Base-by-base conservation (phyloP, 352 stramenopile genomes). In the Pythium folliculosum region DNA sequence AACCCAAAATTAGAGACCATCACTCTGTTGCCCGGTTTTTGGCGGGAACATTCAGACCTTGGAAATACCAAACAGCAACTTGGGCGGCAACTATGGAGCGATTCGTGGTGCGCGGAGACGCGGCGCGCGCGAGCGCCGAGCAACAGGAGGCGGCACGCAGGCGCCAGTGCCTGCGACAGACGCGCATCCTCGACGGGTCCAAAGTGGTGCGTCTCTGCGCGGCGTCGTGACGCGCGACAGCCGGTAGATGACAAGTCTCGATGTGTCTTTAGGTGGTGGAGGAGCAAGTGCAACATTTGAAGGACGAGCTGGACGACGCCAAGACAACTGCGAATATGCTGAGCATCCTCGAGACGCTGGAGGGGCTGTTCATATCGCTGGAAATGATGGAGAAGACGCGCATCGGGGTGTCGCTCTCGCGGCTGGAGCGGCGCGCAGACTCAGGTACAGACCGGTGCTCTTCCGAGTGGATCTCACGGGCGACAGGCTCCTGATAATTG, bases 321-420 rank as follows among this genome's bases (percentile, higher is more conserved):
- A 80, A 73, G 43, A 88, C 75, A 1, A 66, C 64, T 1, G 56
- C 48, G 37, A 80, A 82, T 25, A 88, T 92, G 77, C 40, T 79
- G 22, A 70, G 56, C 19, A 60, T 87, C 1, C 60, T 94, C 13
- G 72, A 81, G 13, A 76, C 73, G 47, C 71, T 94, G n/a, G 83
- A 90, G 49, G 59, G 73, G 48, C 68, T 88, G 21, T 94, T 90
- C 65, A 73, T 94, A 35, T 94, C 86, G 51, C 78, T 94, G 21
- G 86, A 94, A 65, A 89, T 94, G 73, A 67, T 94, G 47, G 86
- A 94, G 70, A 88, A 94, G 71, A 94, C 83, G 19, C 45, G 62
- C 9, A 82, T 85, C 43, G 77, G 77, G 0, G 43, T 77, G n/a
- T 73, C 75, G 35, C 63, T 85, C 6, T 71, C 75, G 43, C 77